Evolutionary conservation across 331 rosid genomes (phyloP).

Genomic region (Stylosanthes scabra): DNA sequence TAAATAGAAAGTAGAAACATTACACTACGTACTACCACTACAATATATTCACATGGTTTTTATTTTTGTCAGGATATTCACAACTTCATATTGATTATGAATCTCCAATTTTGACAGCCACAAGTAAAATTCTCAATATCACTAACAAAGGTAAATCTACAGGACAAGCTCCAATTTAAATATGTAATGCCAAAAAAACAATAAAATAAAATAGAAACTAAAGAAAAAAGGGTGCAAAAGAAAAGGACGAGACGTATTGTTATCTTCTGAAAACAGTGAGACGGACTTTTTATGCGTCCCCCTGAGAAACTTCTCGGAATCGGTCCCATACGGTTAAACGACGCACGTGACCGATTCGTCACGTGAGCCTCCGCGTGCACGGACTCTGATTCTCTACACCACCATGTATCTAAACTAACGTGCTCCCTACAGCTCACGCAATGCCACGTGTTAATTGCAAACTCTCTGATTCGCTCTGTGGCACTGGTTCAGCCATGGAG

Average conservation of each 20-base stretch:
- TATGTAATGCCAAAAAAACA: slow-evolving; percentile 1
- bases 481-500: slow-evolving; percentile 65
- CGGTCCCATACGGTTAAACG: slow-evolving; percentile 55
- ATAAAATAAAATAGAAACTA: not conserved
- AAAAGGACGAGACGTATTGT: slow-evolving; percentile 28
- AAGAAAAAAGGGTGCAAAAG: not conserved
- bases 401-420: slow-evolving; percentile 10
- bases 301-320: slow-evolving; percentile 70
- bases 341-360: slow-evolving; percentile 54
- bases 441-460: slow-evolving; percentile 51
- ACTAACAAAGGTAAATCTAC: slow-evolving; percentile 27
- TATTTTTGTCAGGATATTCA: not conserved
- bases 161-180: slow-evolving; percentile 17
- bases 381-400: slow-evolving; percentile 54
- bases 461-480: slow-evolving; percentile 57
- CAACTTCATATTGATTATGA: not conserved
- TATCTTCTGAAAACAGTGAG: slow-evolving; percentile 36
- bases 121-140: slow-evolving; percentile 14
- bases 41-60: not conserved
- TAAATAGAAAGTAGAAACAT: no score
- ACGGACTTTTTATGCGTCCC: slow-evolving; percentile 32
- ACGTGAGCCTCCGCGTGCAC: slow-evolving; percentile 52
- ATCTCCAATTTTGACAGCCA: not conserved
- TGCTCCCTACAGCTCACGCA: not conserved
- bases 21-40: no score